phyloP scores from a whole-genome alignment of 768 basidiomycete species.

The Mycena latifolia region DNA sequence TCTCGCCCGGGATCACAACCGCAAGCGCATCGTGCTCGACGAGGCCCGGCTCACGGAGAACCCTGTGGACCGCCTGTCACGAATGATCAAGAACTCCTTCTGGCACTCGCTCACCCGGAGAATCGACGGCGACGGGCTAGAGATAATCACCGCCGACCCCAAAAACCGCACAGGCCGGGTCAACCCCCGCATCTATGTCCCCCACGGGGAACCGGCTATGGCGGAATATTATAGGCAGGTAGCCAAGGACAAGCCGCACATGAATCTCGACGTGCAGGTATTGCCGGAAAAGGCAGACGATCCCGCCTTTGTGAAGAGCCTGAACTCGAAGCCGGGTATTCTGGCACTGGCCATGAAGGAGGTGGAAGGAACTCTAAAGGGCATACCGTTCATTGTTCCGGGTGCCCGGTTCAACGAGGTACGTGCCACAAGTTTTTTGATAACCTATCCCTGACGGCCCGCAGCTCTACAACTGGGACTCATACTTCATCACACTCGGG shows the following conservation, averaged over 20 bases:
- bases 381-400: conserved; percentile 97
- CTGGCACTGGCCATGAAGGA: conserved; percentile 97
- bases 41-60: conserved; percentile 98
- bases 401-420: conserved; percentile 96
- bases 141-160: conserved; percentile 97
- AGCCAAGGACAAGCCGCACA: conserved; percentile 90
- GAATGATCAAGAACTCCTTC: conserved; percentile 98
- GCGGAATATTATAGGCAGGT: conserved; percentile 95
- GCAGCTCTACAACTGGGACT: conserved; percentile 95
- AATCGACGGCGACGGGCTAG: conserved; percentile 97
- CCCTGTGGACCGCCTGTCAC: conserved; percentile 94
- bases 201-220: conserved; percentile 93
- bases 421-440: conserved; percentile 37
- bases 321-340: conserved; percentile 95
- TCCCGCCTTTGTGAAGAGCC: conserved; percentile 88
- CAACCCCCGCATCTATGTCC: conserved; percentile 95
- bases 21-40: conserved; percentile 98
- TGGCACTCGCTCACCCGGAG: conserved; percentile 98
- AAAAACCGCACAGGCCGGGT: conserved; percentile 95
- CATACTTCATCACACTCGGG: conserved; percentile 94
- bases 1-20: conserved; percentile 92
- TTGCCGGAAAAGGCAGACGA: conserved; percentile 91
- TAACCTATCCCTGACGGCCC: conserved; percentile 14
- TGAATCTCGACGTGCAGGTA: conserved; percentile 93
- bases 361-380: conserved; percentile 87